Evolutionary conservation across 176 grass and related monocot species (phyloP).

Genomic region (Aegilops umbellulata): DNA sequence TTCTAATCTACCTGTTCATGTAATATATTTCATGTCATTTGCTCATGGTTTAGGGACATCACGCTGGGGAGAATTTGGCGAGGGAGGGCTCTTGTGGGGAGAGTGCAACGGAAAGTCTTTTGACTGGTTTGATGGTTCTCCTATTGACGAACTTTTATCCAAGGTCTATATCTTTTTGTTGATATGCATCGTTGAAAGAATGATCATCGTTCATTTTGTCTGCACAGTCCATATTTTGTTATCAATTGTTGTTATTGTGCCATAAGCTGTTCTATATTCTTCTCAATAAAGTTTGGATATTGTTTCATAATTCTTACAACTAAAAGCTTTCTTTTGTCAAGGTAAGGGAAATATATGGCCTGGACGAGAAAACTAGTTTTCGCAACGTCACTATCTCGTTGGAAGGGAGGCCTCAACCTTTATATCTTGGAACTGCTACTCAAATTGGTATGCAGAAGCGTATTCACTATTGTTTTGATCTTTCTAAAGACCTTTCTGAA

Average conservation of each 20-base stretch:
- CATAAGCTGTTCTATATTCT: slow-evolving; percentile 20
- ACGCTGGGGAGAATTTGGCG: slow-evolving; percentile 89
- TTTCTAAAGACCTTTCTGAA: slow-evolving; percentile 1
- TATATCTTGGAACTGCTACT: slow-evolving; percentile 91
- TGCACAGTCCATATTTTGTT: neutral
- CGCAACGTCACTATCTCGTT: slow-evolving; percentile 77
- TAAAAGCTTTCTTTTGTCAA: slow-evolving; percentile 37
- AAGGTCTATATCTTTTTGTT: slow-evolving; percentile 63
- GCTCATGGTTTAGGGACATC: slow-evolving; percentile 59
- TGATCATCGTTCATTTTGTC: neutral
- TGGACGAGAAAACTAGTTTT: slow-evolving; percentile 72
- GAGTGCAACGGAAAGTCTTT: slow-evolving; percentile 85
- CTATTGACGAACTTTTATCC: slow-evolving; percentile 70
- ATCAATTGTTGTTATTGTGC: neutral
- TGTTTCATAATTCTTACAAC: slow-evolving; percentile 16
- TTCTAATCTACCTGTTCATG: slow-evolving; percentile 18
- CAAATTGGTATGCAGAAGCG: slow-evolving; percentile 63
- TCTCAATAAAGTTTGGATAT: slow-evolving; percentile 23
- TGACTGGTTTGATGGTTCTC: slow-evolving; percentile 79
- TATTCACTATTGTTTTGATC: neutral
- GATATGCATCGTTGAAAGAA: neutral
- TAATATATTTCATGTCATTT: slow-evolving; percentile 30
- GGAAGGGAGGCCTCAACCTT: slow-evolving; percentile 80
- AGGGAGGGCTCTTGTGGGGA: slow-evolving; percentile 92
- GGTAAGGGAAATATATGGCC: slow-evolving; percentile 88